Base-by-base conservation (phyloP, 495 filamentous ascomycete genomes). In the Penicillium antarcticum region DNA sequence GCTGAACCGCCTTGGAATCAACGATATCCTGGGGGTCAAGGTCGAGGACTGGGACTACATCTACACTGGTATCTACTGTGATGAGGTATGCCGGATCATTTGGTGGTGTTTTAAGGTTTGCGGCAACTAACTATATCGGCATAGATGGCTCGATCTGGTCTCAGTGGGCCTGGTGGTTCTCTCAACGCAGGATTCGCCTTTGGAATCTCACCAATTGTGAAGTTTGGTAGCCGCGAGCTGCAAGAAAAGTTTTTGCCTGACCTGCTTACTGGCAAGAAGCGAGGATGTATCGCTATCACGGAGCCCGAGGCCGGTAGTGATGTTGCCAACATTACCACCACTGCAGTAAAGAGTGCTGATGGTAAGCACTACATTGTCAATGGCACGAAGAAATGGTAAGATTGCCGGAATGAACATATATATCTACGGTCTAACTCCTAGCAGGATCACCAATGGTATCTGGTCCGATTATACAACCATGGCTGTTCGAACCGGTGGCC, bases 21-120 rank as follows among this genome's bases (percentile, higher is more conserved):
- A 81, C 46, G 78, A 85, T 48, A 77, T 90, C 11, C 68, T 83
- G 1, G 85, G 84, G n/a, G 73, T 89, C 18, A 83, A 81, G 54
- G 82, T 90, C 5, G 86, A 88, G 57, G 85, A 89, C 9, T 90
- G 84, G 68, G 87, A 88, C 56, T 87, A 87, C 55, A 65, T 89
- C 21, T 85, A 90, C 52, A 82, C 78, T 2, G 68, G 82, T 45
- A 89, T 91, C 38, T 88, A 83, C 53, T 57, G 54, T 11, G 87
- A 91, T 49, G 87, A 88, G 73, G 73, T 79, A 49, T 26, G 18
- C 11, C 10, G 1, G 16, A 16, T 29, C 2, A 9, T 29, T 4
- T 9, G 26, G 5, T 1, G 5, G 1, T 29, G 5, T 29, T 29
- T 29, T 1, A 29, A 9, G 26, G 26, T 29, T 29, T 29, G 9